Evolutionary conservation across 176 grass and related monocot species (phyloP).

Genomic region (Zea luxurians): DNA sequence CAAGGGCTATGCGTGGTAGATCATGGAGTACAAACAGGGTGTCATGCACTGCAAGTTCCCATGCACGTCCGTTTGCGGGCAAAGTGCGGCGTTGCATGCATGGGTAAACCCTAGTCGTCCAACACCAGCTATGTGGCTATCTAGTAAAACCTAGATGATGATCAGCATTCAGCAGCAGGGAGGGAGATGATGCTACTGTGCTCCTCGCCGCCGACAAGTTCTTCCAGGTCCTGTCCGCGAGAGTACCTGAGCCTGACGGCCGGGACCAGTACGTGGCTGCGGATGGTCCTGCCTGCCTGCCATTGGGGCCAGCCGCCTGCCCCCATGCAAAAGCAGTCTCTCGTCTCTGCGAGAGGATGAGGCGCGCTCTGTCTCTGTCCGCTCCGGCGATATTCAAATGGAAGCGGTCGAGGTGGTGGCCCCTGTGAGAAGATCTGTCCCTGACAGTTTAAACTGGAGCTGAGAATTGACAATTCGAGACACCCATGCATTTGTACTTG

Average conservation of each 20-base stretch:
- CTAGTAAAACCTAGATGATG: background rate
- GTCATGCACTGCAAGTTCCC: conserved; percentile 47
- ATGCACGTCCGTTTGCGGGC: conserved; percentile 36
- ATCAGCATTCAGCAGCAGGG: background rate
- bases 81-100: conserved; percentile 12
- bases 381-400: background rate
- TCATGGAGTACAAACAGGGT: conserved; percentile 4
- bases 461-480: too few relatives aligned
- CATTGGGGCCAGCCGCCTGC: too few relatives aligned
- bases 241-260: conserved; percentile 38
- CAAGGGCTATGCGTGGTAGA: background rate
- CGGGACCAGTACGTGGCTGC: conserved; percentile 20
- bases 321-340: background rate
- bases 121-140: conserved; percentile 37
- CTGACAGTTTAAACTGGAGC: background rate
- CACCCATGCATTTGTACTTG: too few relatives aligned
- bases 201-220: conserved; percentile 12
- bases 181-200: background rate
- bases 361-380: background rate
- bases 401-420: conserved; percentile 2
- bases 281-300: too few relatives aligned
- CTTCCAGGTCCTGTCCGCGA: conserved; percentile 12
- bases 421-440: conserved; percentile 44
- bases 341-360: background rate
- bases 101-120: conserved; percentile 17